These are phyloP conservation scores for Hymenoscyphus repandus DNA, from an alignment of 2,329 filamentous ascomycete species.

Conservation along the genomic window DNA sequence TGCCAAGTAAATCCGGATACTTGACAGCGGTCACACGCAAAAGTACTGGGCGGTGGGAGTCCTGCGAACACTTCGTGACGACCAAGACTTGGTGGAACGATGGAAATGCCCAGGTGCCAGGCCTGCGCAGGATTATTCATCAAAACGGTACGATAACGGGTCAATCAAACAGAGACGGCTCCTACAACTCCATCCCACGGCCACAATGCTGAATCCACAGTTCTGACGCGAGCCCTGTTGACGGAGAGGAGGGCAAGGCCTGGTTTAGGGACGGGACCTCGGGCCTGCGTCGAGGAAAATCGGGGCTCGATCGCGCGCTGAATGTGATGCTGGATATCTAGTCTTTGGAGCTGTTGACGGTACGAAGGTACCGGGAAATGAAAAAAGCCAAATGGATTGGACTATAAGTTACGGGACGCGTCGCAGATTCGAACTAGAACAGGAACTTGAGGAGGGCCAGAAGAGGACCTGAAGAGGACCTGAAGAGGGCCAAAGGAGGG, in stretches of 20 bases:
- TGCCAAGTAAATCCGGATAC: slow-evolving; percentile 25
- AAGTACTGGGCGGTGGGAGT: slow-evolving; percentile 1
- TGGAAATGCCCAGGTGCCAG: neutral
- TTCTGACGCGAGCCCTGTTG: too few relatives aligned
- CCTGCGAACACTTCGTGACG: slow-evolving; percentile 2
- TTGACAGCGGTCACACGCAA: slow-evolving; percentile 13
- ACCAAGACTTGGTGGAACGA: slow-evolving; percentile 3
- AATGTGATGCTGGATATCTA: too few relatives aligned
- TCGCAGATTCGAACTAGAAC: neutral
- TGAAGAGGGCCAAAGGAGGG: neutral
- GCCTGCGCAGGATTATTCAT: slow-evolving; percentile 1
- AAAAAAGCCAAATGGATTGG: neutral
- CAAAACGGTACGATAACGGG: neutral
- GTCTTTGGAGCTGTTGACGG: too few relatives aligned
- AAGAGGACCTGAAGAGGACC: neutral
- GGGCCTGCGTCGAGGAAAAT: too few relatives aligned
- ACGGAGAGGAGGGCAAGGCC: too few relatives aligned
- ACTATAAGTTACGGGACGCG: neutral
- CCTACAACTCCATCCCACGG: too few relatives aligned
- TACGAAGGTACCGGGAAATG: too few relatives aligned
- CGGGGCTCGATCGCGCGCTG: too few relatives aligned
- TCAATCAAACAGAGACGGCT: too few relatives aligned
- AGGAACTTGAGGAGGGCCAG: neutral
- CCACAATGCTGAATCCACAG: too few relatives aligned
- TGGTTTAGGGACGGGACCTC: too few relatives aligned